Evolutionary conservation across 1,139 yeast species (phyloP), one percentile per base, ranked within the genome.

Genomic region (Yamadazyma dendronema): DNA sequence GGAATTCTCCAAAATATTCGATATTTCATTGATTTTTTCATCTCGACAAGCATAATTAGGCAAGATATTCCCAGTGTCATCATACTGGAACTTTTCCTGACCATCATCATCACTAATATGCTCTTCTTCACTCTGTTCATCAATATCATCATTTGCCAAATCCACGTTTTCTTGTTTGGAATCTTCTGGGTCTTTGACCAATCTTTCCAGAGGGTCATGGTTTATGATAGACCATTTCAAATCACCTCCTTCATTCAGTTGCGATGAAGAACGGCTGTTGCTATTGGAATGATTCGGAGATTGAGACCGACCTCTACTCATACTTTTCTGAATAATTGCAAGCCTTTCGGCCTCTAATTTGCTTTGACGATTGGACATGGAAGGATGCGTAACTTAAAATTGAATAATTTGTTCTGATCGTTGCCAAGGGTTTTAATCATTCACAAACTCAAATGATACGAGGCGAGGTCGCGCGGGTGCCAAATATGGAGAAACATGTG

Each of bases 71-170:
- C 82, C 83, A 10, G 80, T 79, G 39, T 78, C 82, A 45, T 79
- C 83, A 46, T 77, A 79, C 39, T 72, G 77, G 46, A 78, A 74
- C 46, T 79, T 82, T 37, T 70, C 76, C 43, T 69, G 68, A 17
- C 67, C 66, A 39, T 79, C 84, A 38, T 78, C 79, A 47, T 80
- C 86, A 48, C 80, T 73, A n/a, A 80, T 67, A 44, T 78, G 81
- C 49, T 81, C 86, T 49, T 81, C 86, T 41, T 81, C 88, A 50
- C 83, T 74, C 19, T 36, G 39, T 28, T 36, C 39, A 15, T 31
- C 39, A 9, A n/a, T 21, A n/a, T 69, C 75, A 27, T 64, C 60
- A 28, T 37, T 35, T n/a, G 27, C 12, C 6, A 24, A 12, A 5
- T 24, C 11, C 17, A 26, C 6, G 6, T 14, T 26, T 14, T n/a